Base-by-base conservation (phyloP, 805 yeast genomes). In the Hanseniaspora valbyensis region DNA sequence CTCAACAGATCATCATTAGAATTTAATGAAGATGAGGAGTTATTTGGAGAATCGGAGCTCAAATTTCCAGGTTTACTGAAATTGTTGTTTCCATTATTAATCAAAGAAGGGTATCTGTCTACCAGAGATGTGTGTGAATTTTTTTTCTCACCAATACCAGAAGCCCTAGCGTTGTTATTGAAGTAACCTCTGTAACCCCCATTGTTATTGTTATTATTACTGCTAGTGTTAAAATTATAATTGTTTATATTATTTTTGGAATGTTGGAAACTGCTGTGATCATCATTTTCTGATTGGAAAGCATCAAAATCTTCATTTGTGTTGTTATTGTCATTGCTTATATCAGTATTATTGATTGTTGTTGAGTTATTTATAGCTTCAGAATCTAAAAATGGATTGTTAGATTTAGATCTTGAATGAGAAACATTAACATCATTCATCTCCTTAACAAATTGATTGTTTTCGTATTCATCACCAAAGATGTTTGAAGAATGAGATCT, bases 1-100 rank as follows among this genome's bases (percentile, higher is more conserved):
- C 40, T 39, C 44, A 73, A 53, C 56, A 72, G 72, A 13, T 76
- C 76, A 52, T 69, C 65, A 9, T 63, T 57, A 4, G 61, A 59
- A 9, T 57, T 52, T 28, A 59, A 59, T 5, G 65, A 59, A 4
- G 61, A 55, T 3, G 63, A 56, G 14, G 56, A 52, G 54, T 57
- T 52, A 44, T 56, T 55, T 33, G 54, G 58, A 22, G 67, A 60
- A 2, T 65, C 59, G 3, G 49, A 43, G 25, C 56, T 65, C 4
- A 61, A 57, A 24, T 40, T 46, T 32, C 8, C 39, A 41, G 54
- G 16, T 56, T 52, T 3, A 57, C 52, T 19, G 36, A 49, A 24
- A 55, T 54, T 3, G 57, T 54, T 9, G 42, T 25, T 13, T 52
- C 53, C 1, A 62, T 56, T 16, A 41, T 34, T 39, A 37, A 33